Base-by-base conservation (phyloP, 805 yeast genomes). In the Cyberlindnera lachancei region DNA sequence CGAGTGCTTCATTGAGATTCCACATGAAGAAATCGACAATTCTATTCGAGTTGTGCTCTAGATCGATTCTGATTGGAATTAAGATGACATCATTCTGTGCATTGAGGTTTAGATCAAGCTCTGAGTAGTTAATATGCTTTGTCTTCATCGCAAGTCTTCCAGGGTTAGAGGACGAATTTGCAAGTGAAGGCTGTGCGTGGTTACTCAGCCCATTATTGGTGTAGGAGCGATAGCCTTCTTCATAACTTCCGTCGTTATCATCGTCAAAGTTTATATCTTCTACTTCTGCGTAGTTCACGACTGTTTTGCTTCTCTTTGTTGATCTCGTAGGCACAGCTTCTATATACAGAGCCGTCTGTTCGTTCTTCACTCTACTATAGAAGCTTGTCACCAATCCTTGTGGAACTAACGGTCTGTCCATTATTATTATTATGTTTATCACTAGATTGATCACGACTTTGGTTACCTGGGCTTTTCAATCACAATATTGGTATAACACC, bases 21-120 rank as follows among this genome's bases (percentile, higher is more conserved):
- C 97, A 92, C 34, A 87, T 66, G 46, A 92, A 80, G 1, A 94
- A 83, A 53, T 92, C 98, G 23, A 84, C 70, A 26, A 92, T 69
- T 48, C 81, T 75, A 58, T 81, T 82, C n/a, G 78, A 86, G 46
- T 86, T 94, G 41, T 74, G 71, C 42, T 88, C 96, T 42, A 92
- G 71, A 37, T 85, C 95, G 18, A 92, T 62, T 40, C 95, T 67
- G 18, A 92, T 75, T 2, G 98, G 98, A 8, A 88, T 85, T 37
- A 84, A 76, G 70, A 76, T 73, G 38, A 76, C 83, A 1, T 94
- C 94, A 3, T 29, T 26, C 6, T 59, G 34, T 7, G 48, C 35
- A 25, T 52, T 51, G 7, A 44, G 10, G 23, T 37, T 44, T 21
- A 49, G 32, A 18, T 52, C 52, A 15, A 38, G 22, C 12, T 50